These are phyloP conservation scores for Lepiota subincarnata DNA, from an alignment of 768 basidiomycete species.

Conservation along the genomic window DNA sequence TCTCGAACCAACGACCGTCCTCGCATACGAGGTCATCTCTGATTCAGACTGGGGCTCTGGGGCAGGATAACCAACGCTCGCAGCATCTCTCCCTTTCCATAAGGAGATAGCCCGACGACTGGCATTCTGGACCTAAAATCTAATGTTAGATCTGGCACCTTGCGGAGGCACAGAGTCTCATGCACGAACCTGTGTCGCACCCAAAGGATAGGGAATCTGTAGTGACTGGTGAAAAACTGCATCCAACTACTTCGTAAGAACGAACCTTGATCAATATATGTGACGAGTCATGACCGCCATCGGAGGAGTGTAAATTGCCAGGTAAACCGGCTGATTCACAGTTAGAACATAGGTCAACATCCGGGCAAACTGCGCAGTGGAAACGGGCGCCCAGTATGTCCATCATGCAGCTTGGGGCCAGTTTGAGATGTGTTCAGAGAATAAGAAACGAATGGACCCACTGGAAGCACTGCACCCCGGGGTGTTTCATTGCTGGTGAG, in stretches of 20 bases:
- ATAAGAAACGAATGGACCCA: constrained; percentile 34
- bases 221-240: background rate
- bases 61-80: constrained; percentile 46
- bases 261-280: constrained; percentile 93
- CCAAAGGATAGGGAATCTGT: constrained; percentile 84
- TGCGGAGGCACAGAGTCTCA: background rate
- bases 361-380: constrained; percentile 86
- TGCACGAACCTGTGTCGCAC: constrained; percentile 55
- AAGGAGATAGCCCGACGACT: constrained; percentile 70
- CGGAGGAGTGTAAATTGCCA: constrained; percentile 72
- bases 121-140: constrained; percentile 51
- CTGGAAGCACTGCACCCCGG: constrained; percentile 84
- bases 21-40: constrained; percentile 57
- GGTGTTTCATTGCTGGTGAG: constrained; percentile 64
- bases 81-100: constrained; percentile 76
- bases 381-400: constrained; percentile 92
- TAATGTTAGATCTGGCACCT: background rate
- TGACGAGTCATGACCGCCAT: constrained; percentile 75
- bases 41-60: constrained; percentile 52
- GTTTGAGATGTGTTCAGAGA: background rate
- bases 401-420: constrained; percentile 61
- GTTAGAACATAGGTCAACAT: constrained; percentile 81
- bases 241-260: background rate
- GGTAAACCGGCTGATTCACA: constrained; percentile 86
- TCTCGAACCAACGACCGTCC: constrained; percentile 60